Evolutionary conservation across 331 rosid species (phyloP).

Genomic region (Spiraea crenata): DNA sequence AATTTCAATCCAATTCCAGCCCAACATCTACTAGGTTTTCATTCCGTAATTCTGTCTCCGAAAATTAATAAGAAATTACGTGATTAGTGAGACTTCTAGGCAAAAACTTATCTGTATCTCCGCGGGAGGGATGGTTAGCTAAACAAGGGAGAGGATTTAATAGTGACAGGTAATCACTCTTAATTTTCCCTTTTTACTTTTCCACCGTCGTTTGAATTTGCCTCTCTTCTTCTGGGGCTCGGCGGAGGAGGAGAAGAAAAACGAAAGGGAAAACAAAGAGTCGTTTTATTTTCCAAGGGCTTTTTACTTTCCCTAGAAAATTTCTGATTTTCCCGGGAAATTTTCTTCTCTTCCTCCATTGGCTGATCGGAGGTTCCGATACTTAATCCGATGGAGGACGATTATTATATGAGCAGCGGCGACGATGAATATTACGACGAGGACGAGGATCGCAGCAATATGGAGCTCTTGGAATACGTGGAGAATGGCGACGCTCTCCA

Average conservation of each 20-base stretch:
- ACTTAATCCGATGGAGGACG: constrained; percentile 25
- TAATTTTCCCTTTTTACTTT: too few relatives aligned
- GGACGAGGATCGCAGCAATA: constrained; percentile 1
- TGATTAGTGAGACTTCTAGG: too few relatives aligned
- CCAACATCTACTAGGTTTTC: too few relatives aligned
- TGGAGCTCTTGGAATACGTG: background rate
- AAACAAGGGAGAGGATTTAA: too few relatives aligned
- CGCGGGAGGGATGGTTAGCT: too few relatives aligned
- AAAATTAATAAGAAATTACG: too few relatives aligned
- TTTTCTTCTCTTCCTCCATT: background rate
- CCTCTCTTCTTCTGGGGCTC: background rate
- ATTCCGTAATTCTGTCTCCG: too few relatives aligned
- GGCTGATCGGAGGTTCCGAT: background rate
- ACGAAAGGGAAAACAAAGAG: background rate
- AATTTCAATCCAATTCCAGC: too few relatives aligned
- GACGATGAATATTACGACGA: constrained; percentile 18
- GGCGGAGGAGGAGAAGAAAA: background rate
- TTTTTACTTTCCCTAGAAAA: constrained; percentile 17
- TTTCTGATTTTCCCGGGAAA: background rate
- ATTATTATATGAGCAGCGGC: constrained; percentile 11
- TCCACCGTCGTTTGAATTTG: background rate
- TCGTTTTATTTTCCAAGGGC: background rate
- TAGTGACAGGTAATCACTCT: too few relatives aligned
- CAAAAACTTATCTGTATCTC: too few relatives aligned
- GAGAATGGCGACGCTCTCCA: constrained; percentile 11